These are phyloP conservation scores for Begonia fuchsioides DNA, from an alignment of 306 rosid species.

Conservation along the genomic window DNA sequence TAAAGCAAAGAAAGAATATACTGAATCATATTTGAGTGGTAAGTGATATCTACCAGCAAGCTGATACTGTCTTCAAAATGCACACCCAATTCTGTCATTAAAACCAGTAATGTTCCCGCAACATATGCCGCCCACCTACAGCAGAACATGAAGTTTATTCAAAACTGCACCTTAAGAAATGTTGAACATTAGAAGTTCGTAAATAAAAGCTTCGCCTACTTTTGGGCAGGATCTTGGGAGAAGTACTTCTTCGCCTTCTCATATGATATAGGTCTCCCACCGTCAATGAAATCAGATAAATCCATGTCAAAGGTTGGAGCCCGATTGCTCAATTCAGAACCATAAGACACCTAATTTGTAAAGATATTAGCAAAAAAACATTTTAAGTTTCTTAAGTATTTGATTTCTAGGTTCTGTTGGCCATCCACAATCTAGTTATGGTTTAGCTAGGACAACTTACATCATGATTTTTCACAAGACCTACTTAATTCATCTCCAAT, in stretches of 20 bases:
- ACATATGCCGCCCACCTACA: slow-evolving; percentile 93
- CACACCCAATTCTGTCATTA: slow-evolving; percentile 75
- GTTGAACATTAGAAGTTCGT: not conserved
- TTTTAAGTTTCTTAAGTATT: not conserved
- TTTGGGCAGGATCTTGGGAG: slow-evolving; percentile 85
- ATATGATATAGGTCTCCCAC: slow-evolving; percentile 56
- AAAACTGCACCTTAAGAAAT: no score
- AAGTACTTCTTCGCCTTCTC: slow-evolving; percentile 66
- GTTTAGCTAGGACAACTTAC: no score
- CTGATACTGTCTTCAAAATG: slow-evolving; percentile 73
- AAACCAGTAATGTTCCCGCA: slow-evolving; percentile 74
- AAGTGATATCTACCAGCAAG: slow-evolving; percentile 44
- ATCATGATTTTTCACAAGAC: no score
- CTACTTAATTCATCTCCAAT: not conserved
- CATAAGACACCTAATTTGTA: slow-evolving; percentile 70
- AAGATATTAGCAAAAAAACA: slow-evolving; percentile 10
- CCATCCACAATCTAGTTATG: not conserved
- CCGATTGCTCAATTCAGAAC: slow-evolving; percentile 86
- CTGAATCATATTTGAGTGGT: slow-evolving; percentile 1
- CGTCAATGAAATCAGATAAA: slow-evolving; percentile 79
- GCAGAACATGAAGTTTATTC: slow-evolving; percentile 5
- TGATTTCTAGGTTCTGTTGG: not conserved
- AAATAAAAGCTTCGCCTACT: slow-evolving; percentile 25
- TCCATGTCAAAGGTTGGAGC: slow-evolving; percentile 94
- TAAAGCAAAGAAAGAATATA: no score